Evolutionary conservation across 169 alveolate species (phyloP).

Genomic region (Plasmodium billcollinsi): DNA sequence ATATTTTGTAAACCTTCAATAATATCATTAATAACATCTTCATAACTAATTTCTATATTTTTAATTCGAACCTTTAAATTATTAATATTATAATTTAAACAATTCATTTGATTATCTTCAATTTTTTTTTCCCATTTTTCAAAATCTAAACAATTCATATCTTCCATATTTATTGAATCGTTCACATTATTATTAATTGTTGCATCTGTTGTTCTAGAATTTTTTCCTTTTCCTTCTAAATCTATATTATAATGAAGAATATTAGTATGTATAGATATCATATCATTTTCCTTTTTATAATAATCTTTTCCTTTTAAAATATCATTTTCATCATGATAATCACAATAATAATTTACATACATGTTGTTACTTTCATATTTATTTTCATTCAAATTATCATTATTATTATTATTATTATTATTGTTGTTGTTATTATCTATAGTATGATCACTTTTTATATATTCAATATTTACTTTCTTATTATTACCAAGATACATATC

Average conservation of each 20-base stretch:
- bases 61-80: slow-evolving; percentile 69
- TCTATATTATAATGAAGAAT: too few species aligned
- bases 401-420: background rate
- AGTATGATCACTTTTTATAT: background rate
- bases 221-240: background rate
- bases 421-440: background rate
- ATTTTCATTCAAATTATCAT: background rate
- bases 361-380: background rate
- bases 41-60: slow-evolving; percentile 51
- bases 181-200: background rate
- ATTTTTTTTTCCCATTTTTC: slow-evolving; percentile 20
- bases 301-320: too few species aligned
- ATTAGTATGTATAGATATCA: too few species aligned
- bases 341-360: slow-evolving; percentile 23
- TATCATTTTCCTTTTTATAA: too few species aligned
- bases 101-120: slow-evolving; percentile 20
- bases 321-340: slow-evolving; percentile 12
- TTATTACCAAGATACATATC: background rate
- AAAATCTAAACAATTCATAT: background rate
- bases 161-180: background rate
- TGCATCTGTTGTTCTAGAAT: background rate
- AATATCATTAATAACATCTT: slow-evolving; percentile 72
- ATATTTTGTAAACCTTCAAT: slow-evolving; percentile 60
- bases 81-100: slow-evolving; percentile 9
- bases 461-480: background rate